Evolutionary conservation across 768 basidiomycete genomes (phyloP), one percentile per base, ranked within the genome.

Genomic region (Rossbeevera mucosa): DNA sequence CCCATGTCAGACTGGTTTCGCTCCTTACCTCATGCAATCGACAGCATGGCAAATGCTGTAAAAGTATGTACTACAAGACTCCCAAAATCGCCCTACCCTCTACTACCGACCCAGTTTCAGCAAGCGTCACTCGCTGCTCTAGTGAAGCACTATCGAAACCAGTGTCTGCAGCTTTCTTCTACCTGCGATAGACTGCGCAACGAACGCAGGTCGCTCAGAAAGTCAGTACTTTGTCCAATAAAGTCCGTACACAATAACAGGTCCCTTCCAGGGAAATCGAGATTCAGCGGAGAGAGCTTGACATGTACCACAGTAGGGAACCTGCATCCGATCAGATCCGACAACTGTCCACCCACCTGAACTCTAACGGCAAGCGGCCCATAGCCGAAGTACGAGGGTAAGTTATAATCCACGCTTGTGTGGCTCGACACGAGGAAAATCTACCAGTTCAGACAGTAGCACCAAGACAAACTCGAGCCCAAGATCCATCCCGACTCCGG

Each of bases 1-100:
- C 89, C 90, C 1, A 90, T 92, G 86, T 82, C 83, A 11, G 78
- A 85, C 26, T 91, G 89, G 89, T 92, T 92, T 71, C 75, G 76
- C 9, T 77, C 82, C 29, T 68, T 86, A 25, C 81, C 87, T 7
- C 69, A 73, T 50, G 70, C 80, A 2, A 67, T 91, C 25, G 88
- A 92, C 62, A 65, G 76, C 22, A 68, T 87, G 24, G 82, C 87
- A 38, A 79, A 78, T 59, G 79, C 89, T 16, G 76, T 79, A 47
- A 88, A 86, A 76, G 89, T 86, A 50, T 7, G 64, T 22, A 21
- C 14, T 20, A 8, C 6, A 26, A 9, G 7, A 22, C 1, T n/a
- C 26, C 28, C 13, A 29, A 7, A 4, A 22, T 16, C 28, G 14
- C n/a, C 22, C n/a, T 18, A 16, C 49, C 11, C 31, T 45, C 16